Evolutionary conservation across 768 basidiomycete species (phyloP).

Genomic region (Aureoboletus auriporus): DNA sequence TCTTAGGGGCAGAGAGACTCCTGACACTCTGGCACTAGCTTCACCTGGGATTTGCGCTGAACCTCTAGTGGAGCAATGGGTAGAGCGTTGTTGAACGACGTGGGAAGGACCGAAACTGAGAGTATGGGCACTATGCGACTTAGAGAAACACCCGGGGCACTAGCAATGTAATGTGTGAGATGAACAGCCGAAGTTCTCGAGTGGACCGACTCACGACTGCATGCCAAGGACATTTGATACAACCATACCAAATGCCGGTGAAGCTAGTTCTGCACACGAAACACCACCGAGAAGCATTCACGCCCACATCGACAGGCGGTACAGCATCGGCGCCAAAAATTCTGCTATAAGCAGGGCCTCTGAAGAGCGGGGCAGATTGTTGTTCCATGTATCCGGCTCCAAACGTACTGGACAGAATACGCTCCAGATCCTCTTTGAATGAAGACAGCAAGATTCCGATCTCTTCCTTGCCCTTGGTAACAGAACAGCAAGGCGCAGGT

Average conservation of each 20-base stretch:
- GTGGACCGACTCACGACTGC: conserved; percentile 20
- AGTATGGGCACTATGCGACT: conserved; percentile 26
- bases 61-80: neutral
- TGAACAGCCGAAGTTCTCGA: neutral
- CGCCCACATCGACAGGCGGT: neutral
- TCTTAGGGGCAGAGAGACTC: neutral
- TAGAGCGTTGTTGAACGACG: conserved; percentile 19
- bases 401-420: conserved; percentile 37
- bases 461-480: conserved; percentile 46
- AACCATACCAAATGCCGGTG: conserved; percentile 27
- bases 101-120: conserved; percentile 31
- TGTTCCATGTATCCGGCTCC: conserved; percentile 14
- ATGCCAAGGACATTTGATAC: conserved; percentile 31
- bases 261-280: conserved; percentile 29
- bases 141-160: conserved; percentile 27
- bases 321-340: neutral
- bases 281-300: conserved; percentile 17
- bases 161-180: conserved; percentile 10
- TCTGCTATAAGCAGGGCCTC: neutral
- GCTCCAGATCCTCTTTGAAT: conserved; percentile 56
- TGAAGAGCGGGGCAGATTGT: neutral
- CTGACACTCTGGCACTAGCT: neutral
- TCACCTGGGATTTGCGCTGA: neutral
- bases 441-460: conserved; percentile 41
- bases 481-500: conserved; percentile 37